Percentiles rank a stretch among this genome's conserved stretches.
Evolutionary conservation across 495 filamentous ascomycete species (phyloP).

Genomic region (Podospora conica): DNA sequence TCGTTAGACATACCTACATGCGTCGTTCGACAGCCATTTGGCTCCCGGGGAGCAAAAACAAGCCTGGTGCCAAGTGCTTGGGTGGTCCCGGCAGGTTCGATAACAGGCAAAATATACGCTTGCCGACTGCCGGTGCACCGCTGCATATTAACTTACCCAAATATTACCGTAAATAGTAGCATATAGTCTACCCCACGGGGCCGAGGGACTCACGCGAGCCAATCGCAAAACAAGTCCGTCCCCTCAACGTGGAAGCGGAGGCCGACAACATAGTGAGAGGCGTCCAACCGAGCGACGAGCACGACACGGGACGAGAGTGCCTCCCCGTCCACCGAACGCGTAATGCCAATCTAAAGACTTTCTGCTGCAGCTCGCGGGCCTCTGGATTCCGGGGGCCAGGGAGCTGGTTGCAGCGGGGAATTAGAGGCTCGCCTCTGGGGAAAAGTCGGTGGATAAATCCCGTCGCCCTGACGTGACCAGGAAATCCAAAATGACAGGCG

Average conservation of each 20-base stretch:
- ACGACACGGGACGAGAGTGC: constrained; percentile 16
- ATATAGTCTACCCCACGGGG: constrained; percentile 22
- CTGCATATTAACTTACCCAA: constrained; percentile 21
- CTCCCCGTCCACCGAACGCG: constrained; percentile 23
- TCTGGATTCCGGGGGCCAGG: constrained; percentile 22
- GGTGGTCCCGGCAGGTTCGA: constrained; percentile 6
- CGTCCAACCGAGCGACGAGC: constrained; percentile 13
- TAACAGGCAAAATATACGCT: constrained; percentile 21
- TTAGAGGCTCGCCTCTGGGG: constrained; percentile 22
- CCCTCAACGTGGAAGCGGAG: constrained; percentile 18
- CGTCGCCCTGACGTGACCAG: constrained; percentile 17
- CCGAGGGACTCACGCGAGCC: constrained; percentile 14
- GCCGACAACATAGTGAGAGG: constrained; percentile 10
- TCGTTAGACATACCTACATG: background rate
- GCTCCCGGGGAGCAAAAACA: background rate
- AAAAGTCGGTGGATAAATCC: constrained; percentile 29
- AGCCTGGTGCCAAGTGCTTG: constrained; percentile 2
- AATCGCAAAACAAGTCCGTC: constrained; percentile 13
- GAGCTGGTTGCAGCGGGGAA: constrained; percentile 22
- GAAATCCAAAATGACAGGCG: constrained; percentile 13
- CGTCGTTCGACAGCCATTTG: background rate
- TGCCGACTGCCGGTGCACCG: constrained; percentile 30
- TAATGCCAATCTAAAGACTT: constrained; percentile 30
- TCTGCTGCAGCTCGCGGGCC: constrained; percentile 16
- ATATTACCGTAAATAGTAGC: constrained; percentile 23